Conservation (phyloP, 2,329 filamentous ascomycete genomes). For the Fusarium vanettenii region DNA sequence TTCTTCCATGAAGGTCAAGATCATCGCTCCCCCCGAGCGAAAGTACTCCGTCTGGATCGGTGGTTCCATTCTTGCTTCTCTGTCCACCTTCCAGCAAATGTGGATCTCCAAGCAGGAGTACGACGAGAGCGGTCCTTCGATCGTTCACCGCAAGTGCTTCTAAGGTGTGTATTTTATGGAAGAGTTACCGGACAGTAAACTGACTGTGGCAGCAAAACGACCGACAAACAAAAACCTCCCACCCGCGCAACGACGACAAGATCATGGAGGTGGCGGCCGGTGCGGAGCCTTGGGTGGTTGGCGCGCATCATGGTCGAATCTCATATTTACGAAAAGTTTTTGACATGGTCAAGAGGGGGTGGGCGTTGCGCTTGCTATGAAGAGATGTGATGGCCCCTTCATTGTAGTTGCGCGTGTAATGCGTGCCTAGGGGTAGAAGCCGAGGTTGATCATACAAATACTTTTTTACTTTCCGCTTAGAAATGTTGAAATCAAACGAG, state of each 20-base stretch:
- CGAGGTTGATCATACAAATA: constrained; percentile 69
- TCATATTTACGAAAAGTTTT: constrained; percentile 70
- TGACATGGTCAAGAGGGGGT: constrained; percentile 65
- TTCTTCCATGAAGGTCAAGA: constrained; percentile 99
- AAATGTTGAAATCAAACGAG: constrained; percentile 46
- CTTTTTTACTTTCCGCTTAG: constrained; percentile 58
- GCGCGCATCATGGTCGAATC: constrained; percentile 62
- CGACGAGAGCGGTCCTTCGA: constrained; percentile 99
- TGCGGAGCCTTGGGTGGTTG: constrained; percentile 57
- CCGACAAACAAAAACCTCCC: constrained; percentile 49
- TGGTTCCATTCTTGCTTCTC: constrained; percentile 99
- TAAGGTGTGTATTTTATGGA: constrained; percentile 72
- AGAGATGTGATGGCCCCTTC: constrained; percentile 61
- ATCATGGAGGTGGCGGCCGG: constrained; percentile 58
- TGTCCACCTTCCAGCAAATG: constrained; percentile 99
- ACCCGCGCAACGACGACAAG: constrained; percentile 53
- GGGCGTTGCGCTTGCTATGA: constrained; percentile 60
- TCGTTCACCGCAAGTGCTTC: constrained; percentile 99
- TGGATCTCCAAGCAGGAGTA: constrained; percentile 99
- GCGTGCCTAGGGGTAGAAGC: constrained; percentile 62
- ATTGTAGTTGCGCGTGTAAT: constrained; percentile 63
- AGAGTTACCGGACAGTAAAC: background rate
- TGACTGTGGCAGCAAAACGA: constrained; percentile 46
- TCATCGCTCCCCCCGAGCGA: constrained; percentile 99
- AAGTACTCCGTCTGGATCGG: constrained; percentile 99